Evolutionary conservation across 257 asterid species (phyloP).

Genomic region (Salvia rosmarinus): DNA sequence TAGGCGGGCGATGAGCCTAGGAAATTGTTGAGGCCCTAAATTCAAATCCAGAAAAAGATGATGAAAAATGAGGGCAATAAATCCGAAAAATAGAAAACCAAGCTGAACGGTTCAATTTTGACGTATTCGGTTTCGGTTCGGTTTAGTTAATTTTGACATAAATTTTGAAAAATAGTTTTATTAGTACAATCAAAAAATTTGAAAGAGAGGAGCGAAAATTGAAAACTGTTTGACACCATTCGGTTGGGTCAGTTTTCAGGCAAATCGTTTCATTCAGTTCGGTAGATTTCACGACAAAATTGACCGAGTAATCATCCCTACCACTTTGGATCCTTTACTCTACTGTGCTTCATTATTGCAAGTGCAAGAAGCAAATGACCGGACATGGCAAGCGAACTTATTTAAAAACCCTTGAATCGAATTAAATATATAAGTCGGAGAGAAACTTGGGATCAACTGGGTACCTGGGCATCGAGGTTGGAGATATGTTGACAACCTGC

Average conservation of each 20-base stretch:
- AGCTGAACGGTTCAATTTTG: not conserved
- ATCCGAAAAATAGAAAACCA: no score
- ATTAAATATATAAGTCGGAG: not conserved
- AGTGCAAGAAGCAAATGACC: not conserved
- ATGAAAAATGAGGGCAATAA: not conserved
- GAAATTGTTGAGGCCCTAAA: slow-evolving; percentile 85
- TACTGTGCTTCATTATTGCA: not conserved
- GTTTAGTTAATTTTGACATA: no score
- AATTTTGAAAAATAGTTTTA: no score
- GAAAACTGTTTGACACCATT: not conserved
- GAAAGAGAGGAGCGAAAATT: no score
- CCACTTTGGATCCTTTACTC: not conserved
- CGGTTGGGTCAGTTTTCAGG: not conserved
- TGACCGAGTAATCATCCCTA: not conserved
- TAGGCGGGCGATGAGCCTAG: slow-evolving; percentile 74
- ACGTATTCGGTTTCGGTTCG: not conserved
- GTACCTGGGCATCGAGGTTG: slow-evolving; percentile 99
- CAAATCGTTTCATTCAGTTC: not conserved
- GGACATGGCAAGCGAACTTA: not conserved
- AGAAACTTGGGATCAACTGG: slow-evolving; percentile 7
- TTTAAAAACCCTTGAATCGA: not conserved
- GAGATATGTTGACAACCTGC: slow-evolving; percentile 75
- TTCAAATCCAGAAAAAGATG: not conserved
- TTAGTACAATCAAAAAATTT: no score
- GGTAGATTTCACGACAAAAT: not conserved